A percentile compares a stretch with the other conserved stretches of the same genome.
phyloP scores from a whole-genome alignment of 208 protist species.

The Crithidia sp. region DNA sequence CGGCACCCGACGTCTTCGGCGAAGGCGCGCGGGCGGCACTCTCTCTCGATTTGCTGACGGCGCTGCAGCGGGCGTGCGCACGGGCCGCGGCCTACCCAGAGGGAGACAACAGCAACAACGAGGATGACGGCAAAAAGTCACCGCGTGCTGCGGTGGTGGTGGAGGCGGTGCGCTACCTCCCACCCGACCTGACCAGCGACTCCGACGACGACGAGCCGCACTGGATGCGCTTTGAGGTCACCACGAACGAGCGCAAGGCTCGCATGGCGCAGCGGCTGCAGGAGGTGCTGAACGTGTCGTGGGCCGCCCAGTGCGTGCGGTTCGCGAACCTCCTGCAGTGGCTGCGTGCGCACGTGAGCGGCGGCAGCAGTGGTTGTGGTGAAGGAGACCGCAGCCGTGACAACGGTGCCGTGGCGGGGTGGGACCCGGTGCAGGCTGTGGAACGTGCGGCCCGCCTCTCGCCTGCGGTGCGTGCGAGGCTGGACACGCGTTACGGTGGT shows the following conservation, averaged over 20 bases:
- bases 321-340: conserved; percentile 31
- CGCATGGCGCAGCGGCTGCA: conserved; percentile 54
- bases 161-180: conserved; percentile 33
- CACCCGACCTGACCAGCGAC: background rate
- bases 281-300: conserved; percentile 34
- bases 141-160: conserved; percentile 8
- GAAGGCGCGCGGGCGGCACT: conserved; percentile 42
- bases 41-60: conserved; percentile 42
- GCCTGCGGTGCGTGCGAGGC: conserved; percentile 11
- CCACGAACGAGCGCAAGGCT: conserved; percentile 30
- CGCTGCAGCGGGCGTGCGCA: conserved; percentile 32
- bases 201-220: conserved; percentile 7
- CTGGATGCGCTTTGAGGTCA: conserved; percentile 44
- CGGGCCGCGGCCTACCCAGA: conserved; percentile 10
- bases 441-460: conserved; percentile 27
- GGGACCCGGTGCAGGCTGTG: conserved; percentile 37
- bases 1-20: conserved; percentile 18
- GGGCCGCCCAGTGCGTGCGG: conserved; percentile 19
- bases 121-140: background rate
- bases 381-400: background rate
- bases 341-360: conserved; percentile 18
- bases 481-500: conserved; percentile 36
- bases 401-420: conserved; percentile 4
- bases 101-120: conserved; percentile 8
- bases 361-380: background rate